phyloP scores from a whole-genome alignment of 768 basidiomycete genomes.

The Leccinum rimulosum region DNA sequence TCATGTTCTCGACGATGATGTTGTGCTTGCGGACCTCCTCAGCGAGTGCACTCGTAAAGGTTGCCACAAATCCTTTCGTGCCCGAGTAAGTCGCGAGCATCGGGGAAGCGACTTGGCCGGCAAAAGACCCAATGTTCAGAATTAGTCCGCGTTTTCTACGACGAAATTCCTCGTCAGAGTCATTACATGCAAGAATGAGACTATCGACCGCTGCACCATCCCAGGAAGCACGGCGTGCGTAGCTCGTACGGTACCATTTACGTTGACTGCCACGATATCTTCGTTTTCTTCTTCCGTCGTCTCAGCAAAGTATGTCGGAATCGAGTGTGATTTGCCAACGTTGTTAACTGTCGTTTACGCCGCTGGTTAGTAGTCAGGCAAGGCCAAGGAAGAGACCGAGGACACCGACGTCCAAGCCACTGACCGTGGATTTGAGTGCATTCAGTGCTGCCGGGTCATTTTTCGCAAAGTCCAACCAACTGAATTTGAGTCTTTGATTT shows the following conservation, averaged over 20 bases:
- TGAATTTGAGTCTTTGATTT: conserved; percentile 60
- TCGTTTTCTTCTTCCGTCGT: conserved; percentile 70
- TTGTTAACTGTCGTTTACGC: conserved; percentile 74
- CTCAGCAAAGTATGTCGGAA: conserved; percentile 83
- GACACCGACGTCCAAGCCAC: conserved; percentile 67
- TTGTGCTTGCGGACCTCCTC: conserved; percentile 77
- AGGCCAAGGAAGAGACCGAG: conserved; percentile 47
- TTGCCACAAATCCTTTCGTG: conserved; percentile 85
- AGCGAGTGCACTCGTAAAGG: conserved; percentile 82
- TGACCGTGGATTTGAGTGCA: conserved; percentile 46
- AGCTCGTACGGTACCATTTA: conserved; percentile 75
- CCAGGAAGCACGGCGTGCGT: conserved; percentile 79
- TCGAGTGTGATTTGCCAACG: conserved; percentile 86
- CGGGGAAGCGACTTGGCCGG: conserved; percentile 82
- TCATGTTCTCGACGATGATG: conserved; percentile 78
- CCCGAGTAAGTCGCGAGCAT: conserved; percentile 94
- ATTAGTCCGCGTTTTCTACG: conserved; percentile 79
- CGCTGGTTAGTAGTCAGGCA: background rate
- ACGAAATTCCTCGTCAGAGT: background rate
- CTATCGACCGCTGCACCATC: conserved; percentile 68
- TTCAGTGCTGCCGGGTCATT: conserved; percentile 51
- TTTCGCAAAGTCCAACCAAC: conserved; percentile 73
- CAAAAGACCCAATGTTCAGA: conserved; percentile 90
- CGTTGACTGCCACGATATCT: conserved; percentile 85
- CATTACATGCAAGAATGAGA: background rate